These are phyloP conservation scores for Amanita fuliginea DNA, from an alignment of 768 basidiomycete species.

Conservation along the genomic window DNA sequence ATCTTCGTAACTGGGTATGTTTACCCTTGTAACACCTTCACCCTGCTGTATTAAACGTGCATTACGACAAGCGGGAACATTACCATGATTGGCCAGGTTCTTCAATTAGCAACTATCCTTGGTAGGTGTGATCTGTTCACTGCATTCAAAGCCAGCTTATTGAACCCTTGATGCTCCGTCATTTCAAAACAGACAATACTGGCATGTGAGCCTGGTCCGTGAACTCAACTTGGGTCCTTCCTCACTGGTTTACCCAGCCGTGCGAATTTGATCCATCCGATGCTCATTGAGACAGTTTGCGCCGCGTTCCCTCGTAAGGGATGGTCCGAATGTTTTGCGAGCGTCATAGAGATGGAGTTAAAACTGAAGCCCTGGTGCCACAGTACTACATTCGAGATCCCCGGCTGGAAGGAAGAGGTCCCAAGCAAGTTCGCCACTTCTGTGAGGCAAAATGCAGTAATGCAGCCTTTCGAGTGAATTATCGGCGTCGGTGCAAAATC, in stretches of 20 bases:
- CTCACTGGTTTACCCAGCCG: slow-evolving; percentile 17
- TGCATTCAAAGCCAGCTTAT: not conserved
- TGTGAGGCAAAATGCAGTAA: slow-evolving; percentile 30
- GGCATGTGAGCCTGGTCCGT: slow-evolving; percentile 23
- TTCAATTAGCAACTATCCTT: slow-evolving; percentile 38
- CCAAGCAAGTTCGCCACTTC: slow-evolving; percentile 36
- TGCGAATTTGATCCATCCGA: slow-evolving; percentile 29
- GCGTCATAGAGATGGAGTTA: slow-evolving; percentile 33
- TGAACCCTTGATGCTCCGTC: slow-evolving; percentile 4
- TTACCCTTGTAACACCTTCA: not conserved
- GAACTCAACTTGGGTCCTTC: not conserved
- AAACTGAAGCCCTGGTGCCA: slow-evolving; percentile 39
- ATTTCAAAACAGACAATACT: slow-evolving; percentile 24
- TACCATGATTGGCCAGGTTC: slow-evolving; percentile 36
- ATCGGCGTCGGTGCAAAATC: not conserved
- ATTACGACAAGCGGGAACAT: slow-evolving; percentile 31
- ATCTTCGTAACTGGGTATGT: slow-evolving; percentile 33
- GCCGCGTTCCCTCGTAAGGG: slow-evolving; percentile 28
- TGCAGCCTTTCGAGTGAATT: slow-evolving; percentile 26
- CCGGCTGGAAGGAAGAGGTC: slow-evolving; percentile 31
- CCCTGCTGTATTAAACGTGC: not conserved
- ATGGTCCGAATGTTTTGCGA: slow-evolving; percentile 34
- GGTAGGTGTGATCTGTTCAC: slow-evolving; percentile 16
- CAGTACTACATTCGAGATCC: slow-evolving; percentile 33
- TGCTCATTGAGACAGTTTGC: slow-evolving; percentile 29